Base-by-base conservation (phyloP, 2,329 filamentous ascomycete species). In the Nakataea oryzae region DNA sequence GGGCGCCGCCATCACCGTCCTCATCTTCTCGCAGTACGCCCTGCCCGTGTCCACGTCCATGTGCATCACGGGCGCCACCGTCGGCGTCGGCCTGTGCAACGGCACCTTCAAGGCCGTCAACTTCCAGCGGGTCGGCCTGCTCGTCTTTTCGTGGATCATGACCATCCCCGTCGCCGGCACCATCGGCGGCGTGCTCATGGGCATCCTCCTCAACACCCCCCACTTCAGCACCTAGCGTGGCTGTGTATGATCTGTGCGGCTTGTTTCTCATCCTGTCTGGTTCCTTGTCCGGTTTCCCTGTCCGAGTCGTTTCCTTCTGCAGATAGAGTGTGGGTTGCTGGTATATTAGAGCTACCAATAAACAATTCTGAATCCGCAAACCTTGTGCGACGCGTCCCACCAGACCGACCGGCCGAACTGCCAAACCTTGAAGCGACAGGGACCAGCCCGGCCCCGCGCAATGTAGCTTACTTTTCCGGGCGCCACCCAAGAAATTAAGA, bases 41-140 rank as follows among this genome's bases (percentile, higher is more conserved):
- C 85, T 92, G 0, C 89, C 89, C 50, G 88, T 92, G 30, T 91
- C 88, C 0, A 92, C 87, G 2, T 86, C 85, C 24, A 88, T 88
- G 88, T 92, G 89, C 73, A 91, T 92, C 73, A 91, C 88, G 1
- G 89, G 89, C 62, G 88, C 89, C 29, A 91, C 88, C 0, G 86
- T 91, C 57, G 89, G 89, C 64, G 89, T 92, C 59, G 88, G 87
- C 70, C 84, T 92, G 26, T 91, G 87, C 80, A 91, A 91, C 71
- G 87, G 88, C 41, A 86, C 81, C 30, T 65, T 84, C 63, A 87
- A 85, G 75, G 88, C 89, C 1, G 85, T 92, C 69, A 92, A 92
- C 81, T 92, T 81, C 76, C 84, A 90, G 74, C 85, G 87, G 71
- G 86, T 92, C 12, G 82, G 80, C 55, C 82, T 90, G 9, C 72